These are phyloP conservation scores for Taphrina sp. DNA, from an alignment of 1,139 yeast species.

Conservation along the genomic window DNA sequence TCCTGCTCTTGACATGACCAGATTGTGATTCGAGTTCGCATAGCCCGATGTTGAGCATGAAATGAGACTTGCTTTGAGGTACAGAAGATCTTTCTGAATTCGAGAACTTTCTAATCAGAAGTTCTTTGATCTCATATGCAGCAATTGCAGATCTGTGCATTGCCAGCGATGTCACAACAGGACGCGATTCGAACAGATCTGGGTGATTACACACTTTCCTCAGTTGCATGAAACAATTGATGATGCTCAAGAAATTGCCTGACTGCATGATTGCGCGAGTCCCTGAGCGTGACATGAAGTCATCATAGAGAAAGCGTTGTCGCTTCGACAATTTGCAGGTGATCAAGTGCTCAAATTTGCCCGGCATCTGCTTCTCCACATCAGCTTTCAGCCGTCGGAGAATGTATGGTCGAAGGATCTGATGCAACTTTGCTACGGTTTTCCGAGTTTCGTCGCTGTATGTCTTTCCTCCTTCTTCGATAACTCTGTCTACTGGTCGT, in stretches of 20 bases:
- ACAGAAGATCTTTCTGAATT: slow-evolving; percentile 41
- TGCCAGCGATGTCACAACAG: slow-evolving; percentile 86
- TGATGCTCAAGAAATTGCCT: slow-evolving; percentile 91
- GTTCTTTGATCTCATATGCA: slow-evolving; percentile 51
- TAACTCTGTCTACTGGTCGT: slow-evolving; percentile 85
- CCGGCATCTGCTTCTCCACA: slow-evolving; percentile 99
- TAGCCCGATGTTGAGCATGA: not conserved
- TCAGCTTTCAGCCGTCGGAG: slow-evolving; percentile 90
- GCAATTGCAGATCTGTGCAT: slow-evolving; percentile 63
- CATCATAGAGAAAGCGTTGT: slow-evolving; percentile 89
- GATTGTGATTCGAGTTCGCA: not conserved
- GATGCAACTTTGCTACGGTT: slow-evolving; percentile 87
- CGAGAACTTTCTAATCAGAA: slow-evolving; percentile 50
- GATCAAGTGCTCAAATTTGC: slow-evolving; percentile 89
- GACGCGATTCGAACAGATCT: slow-evolving; percentile 92
- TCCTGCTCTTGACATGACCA: not conserved
- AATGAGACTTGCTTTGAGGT: not conserved
- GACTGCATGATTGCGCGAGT: slow-evolving; percentile 91
- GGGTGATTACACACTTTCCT: slow-evolving; percentile 98
- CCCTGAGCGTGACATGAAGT: slow-evolving; percentile 94
- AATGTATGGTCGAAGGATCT: slow-evolving; percentile 86
- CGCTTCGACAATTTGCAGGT: slow-evolving; percentile 90
- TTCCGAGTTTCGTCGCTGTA: slow-evolving; percentile 67
- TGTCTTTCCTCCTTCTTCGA: slow-evolving; percentile 63
- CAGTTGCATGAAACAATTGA: slow-evolving; percentile 95